A percentile compares a stretch with the other conserved stretches of the same genome.
Conservation (phyloP, 1,284 basidiomycete genomes). For the Fomes fomentarius region DNA sequence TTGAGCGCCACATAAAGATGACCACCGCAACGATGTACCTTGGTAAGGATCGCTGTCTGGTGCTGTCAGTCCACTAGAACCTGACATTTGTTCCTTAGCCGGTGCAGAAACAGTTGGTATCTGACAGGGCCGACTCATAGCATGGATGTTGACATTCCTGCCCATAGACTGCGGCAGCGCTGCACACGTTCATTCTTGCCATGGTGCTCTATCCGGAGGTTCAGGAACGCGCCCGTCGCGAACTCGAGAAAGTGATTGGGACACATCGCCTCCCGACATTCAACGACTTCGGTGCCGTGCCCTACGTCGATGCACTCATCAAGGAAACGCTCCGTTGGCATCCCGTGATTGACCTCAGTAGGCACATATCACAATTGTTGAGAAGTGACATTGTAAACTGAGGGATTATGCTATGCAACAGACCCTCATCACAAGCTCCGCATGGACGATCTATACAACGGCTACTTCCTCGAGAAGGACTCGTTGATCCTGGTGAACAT, state of each 20-base stretch:
- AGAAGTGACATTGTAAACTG: too few species aligned
- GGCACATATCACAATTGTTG: neutral
- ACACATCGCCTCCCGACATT: slow-evolving; percentile 32
- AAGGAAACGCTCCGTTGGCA: slow-evolving; percentile 38
- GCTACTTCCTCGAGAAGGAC: slow-evolving; percentile 12
- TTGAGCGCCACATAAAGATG: slow-evolving; percentile 1
- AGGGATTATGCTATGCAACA: neutral
- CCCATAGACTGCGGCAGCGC: slow-evolving; percentile 9
- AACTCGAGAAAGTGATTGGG: slow-evolving; percentile 34
- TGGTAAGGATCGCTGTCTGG: slow-evolving; percentile 13
- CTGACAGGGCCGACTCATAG: too few species aligned
- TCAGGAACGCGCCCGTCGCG: slow-evolving; percentile 31
- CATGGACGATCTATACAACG: slow-evolving; percentile 16
- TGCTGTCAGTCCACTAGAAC: neutral
- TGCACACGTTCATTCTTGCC: slow-evolving; percentile 32
- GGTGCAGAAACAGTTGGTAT: slow-evolving; percentile 13
- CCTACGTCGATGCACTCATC: slow-evolving; percentile 34
- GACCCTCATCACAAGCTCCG: slow-evolving; percentile 7
- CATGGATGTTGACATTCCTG: too few species aligned
- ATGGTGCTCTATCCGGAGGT: slow-evolving; percentile 35
- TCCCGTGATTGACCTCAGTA: slow-evolving; percentile 18
- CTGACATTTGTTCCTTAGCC: neutral
- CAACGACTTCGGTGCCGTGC: slow-evolving; percentile 30
- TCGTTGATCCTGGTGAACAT: slow-evolving; percentile 17
- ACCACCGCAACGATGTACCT: slow-evolving; percentile 28